Evolutionary conservation across 352 stramenopile species (phyloP).

Genomic region (Peronosclerospora sorghi): DNA sequence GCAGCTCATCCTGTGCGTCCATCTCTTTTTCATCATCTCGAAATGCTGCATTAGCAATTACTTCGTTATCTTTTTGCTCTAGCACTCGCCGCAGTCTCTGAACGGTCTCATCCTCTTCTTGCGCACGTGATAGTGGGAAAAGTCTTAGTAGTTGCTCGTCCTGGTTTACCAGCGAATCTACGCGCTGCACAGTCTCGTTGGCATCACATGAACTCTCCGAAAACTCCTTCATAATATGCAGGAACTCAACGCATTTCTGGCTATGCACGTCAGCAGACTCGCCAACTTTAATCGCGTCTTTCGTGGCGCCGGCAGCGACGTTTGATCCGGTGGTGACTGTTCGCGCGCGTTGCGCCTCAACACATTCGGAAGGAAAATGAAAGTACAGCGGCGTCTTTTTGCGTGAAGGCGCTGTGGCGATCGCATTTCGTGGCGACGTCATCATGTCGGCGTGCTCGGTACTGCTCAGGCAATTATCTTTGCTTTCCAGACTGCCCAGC

Average conservation of each 20-base stretch:
- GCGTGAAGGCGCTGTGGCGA: conserved; percentile 6
- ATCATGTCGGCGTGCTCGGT: conserved; percentile 15
- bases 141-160: conserved; percentile 43
- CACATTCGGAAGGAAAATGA: background rate
- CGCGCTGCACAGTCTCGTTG: conserved; percentile 48
- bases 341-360: background rate
- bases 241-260: conserved; percentile 49
- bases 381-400: conserved; percentile 4
- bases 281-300: conserved; percentile 10
- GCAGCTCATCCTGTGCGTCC: conserved; percentile 41
- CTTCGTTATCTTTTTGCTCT: conserved; percentile 13
- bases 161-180: conserved; percentile 54
- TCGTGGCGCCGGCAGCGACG: conserved; percentile 5
- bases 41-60: conserved; percentile 12
- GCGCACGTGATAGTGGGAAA: conserved; percentile 28
- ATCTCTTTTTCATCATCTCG: conserved; percentile 24
- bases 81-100: conserved; percentile 13
- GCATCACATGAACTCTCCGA: conserved; percentile 51
- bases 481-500: conserved; percentile 15
- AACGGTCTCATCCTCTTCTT: conserved; percentile 17
- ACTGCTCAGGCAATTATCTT: conserved; percentile 29
- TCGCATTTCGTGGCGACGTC: conserved; percentile 24
- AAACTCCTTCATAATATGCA: conserved; percentile 73
- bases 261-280: conserved; percentile 28
- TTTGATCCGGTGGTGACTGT: background rate